Conservation (phyloP, 2,329 filamentous ascomycete genomes). For the Hymenoscyphus fructigenus region DNA sequence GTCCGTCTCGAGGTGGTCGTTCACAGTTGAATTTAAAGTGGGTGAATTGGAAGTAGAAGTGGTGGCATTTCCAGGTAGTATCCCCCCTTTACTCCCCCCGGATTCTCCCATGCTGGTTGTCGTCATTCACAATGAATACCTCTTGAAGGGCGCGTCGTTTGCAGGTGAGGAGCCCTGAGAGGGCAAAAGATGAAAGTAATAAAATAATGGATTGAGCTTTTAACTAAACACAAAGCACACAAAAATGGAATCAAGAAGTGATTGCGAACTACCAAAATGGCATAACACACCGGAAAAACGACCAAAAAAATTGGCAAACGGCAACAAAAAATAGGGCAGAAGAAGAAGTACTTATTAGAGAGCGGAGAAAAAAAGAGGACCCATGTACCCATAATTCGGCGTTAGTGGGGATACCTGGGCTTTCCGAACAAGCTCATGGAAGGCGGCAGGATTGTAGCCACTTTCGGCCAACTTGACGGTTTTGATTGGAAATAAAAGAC, state of each 20-base stretch:
- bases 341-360: neutral
- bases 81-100: conserved; percentile 4
- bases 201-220: neutral
- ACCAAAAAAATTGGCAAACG: neutral
- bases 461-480: neutral
- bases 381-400: neutral
- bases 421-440: neutral
- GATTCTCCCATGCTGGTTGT: conserved; percentile 4
- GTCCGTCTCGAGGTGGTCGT: conserved; percentile 25
- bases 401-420: neutral
- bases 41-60: conserved; percentile 7
- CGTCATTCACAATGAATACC: neutral
- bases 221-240: neutral
- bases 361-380: neutral
- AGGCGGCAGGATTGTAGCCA: neutral
- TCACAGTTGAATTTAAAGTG: conserved; percentile 12
- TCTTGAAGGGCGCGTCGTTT: neutral
- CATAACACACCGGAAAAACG: neutral
- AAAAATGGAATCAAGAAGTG: neutral
- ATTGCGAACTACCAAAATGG: neutral
- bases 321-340: neutral
- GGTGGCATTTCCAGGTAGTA: neutral
- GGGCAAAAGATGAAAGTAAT: neutral
- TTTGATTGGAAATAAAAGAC: conserved; percentile 2
- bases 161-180: neutral